Evolutionary conservation across 208 protist species (phyloP).

Genomic region (Leishmania braziliensis): DNA sequence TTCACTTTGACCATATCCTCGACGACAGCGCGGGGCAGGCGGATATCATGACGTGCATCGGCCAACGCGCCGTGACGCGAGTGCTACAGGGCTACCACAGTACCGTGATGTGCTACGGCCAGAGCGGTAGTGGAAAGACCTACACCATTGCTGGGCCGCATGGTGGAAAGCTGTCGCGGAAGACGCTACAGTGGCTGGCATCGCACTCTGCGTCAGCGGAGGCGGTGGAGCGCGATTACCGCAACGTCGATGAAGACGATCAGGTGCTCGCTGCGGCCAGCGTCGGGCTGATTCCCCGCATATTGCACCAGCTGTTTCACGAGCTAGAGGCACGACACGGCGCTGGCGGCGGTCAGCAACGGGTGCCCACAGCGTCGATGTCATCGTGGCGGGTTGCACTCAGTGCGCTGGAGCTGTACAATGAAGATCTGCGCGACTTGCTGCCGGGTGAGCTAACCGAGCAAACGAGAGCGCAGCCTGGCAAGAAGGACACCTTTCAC

Average conservation of each 20-base stretch:
- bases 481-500: conserved; percentile 9
- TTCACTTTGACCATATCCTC: conserved; percentile 77
- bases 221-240: neutral
- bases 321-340: conserved; percentile 27
- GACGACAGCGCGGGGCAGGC: conserved; percentile 52
- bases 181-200: conserved; percentile 15
- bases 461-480: neutral
- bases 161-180: conserved; percentile 28
- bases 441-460: conserved; percentile 23
- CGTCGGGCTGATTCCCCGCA: conserved; percentile 51
- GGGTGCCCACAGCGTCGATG: neutral
- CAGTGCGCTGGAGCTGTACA: conserved; percentile 79
- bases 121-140: conserved; percentile 93
- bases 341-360: conserved; percentile 1
- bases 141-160: conserved; percentile 79
- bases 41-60: conserved; percentile 72
- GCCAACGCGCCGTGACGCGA: conserved; percentile 48
- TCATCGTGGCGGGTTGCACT: conserved; percentile 40
- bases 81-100: conserved; percentile 81
- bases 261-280: conserved; percentile 9
- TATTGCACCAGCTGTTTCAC: conserved; percentile 45
- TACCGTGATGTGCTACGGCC: conserved; percentile 90
- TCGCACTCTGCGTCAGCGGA: neutral
- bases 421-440: conserved; percentile 78
- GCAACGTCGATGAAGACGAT: conserved; percentile 13